Conservation (phyloP, 768 basidiomycete species). For the Termitomyces sp. region DNA sequence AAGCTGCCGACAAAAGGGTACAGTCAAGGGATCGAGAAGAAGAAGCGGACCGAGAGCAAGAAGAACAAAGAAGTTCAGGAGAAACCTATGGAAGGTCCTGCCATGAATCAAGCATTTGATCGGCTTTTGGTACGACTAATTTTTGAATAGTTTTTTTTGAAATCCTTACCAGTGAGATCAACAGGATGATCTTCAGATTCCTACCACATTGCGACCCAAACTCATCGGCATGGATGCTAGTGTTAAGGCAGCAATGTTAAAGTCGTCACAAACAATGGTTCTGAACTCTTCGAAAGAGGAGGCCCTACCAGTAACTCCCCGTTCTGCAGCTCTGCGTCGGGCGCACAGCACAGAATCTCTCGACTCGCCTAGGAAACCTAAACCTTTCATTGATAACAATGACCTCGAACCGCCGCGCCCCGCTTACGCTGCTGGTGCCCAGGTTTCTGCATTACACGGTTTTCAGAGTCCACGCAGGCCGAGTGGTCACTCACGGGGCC, state of each 20-base stretch:
- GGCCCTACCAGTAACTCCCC: constrained; percentile 41
- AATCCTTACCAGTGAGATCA: neutral
- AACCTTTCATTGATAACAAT: constrained; percentile 33
- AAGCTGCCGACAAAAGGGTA: constrained; percentile 24
- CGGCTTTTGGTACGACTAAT: constrained; percentile 60
- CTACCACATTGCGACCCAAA: constrained; percentile 69
- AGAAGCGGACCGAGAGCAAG: constrained; percentile 27
- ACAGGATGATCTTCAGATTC: constrained; percentile 89
- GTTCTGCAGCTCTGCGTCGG: constrained; percentile 47
- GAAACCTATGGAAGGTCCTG: constrained; percentile 19
- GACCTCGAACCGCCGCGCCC: constrained; percentile 31
- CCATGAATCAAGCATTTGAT: constrained; percentile 72
- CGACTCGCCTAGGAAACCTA: constrained; percentile 43
- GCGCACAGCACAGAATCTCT: constrained; percentile 73
- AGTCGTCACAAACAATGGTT: constrained; percentile 68
- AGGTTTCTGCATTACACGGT: constrained; percentile 31
- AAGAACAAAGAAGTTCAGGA: constrained; percentile 9
- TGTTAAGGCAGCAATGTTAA: constrained; percentile 90
- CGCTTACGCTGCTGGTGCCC: constrained; percentile 24
- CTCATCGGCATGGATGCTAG: constrained; percentile 75
- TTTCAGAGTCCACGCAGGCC: constrained; percentile 33
- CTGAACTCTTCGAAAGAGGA: constrained; percentile 28
- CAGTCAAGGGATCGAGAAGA: constrained; percentile 31
- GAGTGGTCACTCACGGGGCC: constrained; percentile 49
- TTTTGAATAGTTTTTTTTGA: neutral